Percentiles rank a stretch among this genome's conserved stretches.
phyloP scores from a whole-genome alignment of 768 basidiomycete species.

The Nevesoporus exiguus region DNA sequence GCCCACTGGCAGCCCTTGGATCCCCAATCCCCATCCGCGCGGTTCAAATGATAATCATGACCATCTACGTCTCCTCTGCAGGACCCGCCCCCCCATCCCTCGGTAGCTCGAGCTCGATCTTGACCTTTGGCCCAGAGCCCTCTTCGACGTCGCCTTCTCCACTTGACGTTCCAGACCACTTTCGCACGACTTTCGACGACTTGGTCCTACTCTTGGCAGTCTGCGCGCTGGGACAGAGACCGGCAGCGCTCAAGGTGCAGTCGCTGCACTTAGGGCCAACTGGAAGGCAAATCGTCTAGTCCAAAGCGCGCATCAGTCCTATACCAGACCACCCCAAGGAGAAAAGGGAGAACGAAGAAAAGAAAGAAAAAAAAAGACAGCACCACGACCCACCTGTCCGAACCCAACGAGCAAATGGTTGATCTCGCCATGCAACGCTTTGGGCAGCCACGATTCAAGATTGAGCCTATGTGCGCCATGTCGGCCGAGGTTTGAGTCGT shows the following conservation, averaged over 20 bases:
- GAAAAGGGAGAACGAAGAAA: no score
- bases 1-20: no score
- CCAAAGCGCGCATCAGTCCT: no score
- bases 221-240: slow-evolving; percentile 66
- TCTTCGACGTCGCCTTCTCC: background rate
- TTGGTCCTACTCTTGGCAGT: background rate
- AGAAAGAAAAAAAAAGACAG: background rate
- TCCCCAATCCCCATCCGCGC: no score
- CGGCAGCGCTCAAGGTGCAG: slow-evolving; percentile 53
- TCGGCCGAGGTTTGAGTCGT: background rate
- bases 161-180: background rate
- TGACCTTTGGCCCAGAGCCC: slow-evolving; percentile 34
- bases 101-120: slow-evolving; percentile 28
- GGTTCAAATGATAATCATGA: no score
- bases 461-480: slow-evolving; percentile 54
- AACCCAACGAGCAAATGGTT: slow-evolving; percentile 83
- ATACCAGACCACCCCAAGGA: no score
- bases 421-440: slow-evolving; percentile 67
- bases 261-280: slow-evolving; percentile 60
- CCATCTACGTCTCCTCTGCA: no score
- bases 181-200: slow-evolving; percentile 15
- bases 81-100: no score
- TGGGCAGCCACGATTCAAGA: slow-evolving; percentile 81
- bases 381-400: slow-evolving; percentile 55
- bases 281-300: slow-evolving; percentile 64